Base-by-base conservation (phyloP, 2,329 filamentous ascomycete species). In the Triangularia setosa region DNA sequence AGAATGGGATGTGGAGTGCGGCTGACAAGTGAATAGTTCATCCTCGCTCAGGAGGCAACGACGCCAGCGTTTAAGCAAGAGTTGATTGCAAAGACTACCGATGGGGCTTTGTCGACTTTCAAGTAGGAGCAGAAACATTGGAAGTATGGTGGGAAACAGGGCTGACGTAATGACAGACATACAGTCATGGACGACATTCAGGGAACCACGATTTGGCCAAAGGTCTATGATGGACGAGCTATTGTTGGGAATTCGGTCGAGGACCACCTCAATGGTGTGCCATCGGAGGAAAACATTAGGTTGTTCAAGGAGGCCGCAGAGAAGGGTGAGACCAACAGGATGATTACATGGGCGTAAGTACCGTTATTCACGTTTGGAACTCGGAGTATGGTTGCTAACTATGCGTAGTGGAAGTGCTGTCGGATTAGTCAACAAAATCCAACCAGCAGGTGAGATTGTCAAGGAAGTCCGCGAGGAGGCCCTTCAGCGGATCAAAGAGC, bases 51-150 rank as follows among this genome's bases (percentile, higher is more conserved):
- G 2, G 81, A 84, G 69, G 80, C 80, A 12, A 68, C 69, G n/a
- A 77, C 79, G 1, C 75, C 79, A 1, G 75, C 79, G 3, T 73
- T 71, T 55, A 73, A 76, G 35, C 81, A 80, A 68, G 71, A 79
- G 57, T 66, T 76, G 14, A 71, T 83, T 28, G 69, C 83, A 18
- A 69, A 76, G 33, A 73, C 79, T 14, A 71, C 64, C 2, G 81
- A 84, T 65, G 81, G 81, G 2, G 81, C 76, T 4, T 64, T 73
- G 14, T 74, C 77, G 2, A 84, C 81, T 0, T 70, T 81, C 62
- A 84, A 84, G 78, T 82, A 57, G 30, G 68, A 48, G 14, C 16
- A 40, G 35, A 5, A 40, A 14, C 8, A 18, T n/a, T 44, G 35
- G 7, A 16, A 40, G 6, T 7, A n/a, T n/a, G 16, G 33, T n/a